Evolutionary conservation across 2,329 filamentous ascomycete genomes (phyloP).

Genomic region (Cryphonectria naterciae): DNA sequence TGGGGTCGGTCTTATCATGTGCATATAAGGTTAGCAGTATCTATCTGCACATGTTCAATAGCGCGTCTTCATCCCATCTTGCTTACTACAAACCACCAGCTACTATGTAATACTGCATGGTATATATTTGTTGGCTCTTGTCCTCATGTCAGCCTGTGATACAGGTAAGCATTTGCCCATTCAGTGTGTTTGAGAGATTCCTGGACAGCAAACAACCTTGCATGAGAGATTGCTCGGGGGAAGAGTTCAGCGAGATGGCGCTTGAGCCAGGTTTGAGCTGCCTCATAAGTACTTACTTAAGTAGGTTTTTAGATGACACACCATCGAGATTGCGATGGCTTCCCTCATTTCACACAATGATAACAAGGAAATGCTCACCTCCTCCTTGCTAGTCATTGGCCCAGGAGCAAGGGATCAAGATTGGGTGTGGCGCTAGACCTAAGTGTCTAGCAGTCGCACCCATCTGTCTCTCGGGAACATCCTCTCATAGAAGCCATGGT

Average conservation of each 20-base stretch:
- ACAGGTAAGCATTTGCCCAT: background rate
- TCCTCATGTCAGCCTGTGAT: background rate
- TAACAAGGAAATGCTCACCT: background rate
- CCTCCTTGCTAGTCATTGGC: background rate
- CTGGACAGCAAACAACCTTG: background rate
- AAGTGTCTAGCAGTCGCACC: background rate
- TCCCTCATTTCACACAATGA: constrained; percentile 1
- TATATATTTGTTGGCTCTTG: background rate
- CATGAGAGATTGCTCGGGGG: background rate
- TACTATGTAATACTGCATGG: background rate
- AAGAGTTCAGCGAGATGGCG: background rate
- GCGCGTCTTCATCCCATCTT: background rate
- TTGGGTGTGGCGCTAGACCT: background rate
- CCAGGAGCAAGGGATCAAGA: background rate
- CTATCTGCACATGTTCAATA: background rate
- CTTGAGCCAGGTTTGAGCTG: background rate
- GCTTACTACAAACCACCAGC: background rate
- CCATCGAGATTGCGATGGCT: constrained; percentile 10
- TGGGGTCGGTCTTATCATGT: constrained; percentile 13
- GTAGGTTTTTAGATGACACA: constrained; percentile 3
- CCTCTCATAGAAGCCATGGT: background rate
- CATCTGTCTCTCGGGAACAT: background rate
- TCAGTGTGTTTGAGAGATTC: background rate
- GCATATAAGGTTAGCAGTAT: constrained; percentile 1
- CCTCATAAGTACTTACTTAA: too few species aligned